Conservation (phyloP, 345 rosid species). For the Gossypium sturtianum region DNA sequence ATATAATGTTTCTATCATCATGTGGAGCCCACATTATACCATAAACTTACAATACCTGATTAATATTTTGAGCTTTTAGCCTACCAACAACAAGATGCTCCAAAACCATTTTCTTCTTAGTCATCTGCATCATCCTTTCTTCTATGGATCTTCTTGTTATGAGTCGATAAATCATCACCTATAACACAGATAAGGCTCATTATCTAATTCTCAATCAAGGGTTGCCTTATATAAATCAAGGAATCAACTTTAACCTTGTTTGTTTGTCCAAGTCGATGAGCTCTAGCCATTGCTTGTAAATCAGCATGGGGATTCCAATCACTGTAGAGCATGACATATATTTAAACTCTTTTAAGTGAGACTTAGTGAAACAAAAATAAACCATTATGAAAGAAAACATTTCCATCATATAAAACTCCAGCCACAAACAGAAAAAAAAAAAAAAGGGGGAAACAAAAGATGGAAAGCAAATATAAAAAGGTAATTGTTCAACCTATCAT, state of each 20-base stretch:
- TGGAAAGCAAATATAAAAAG: conserved; percentile 13
- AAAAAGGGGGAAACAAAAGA: background rate
- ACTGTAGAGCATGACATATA: conserved; percentile 39
- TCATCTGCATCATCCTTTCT: conserved; percentile 90
- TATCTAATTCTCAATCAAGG: background rate
- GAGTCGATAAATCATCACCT: conserved; percentile 98
- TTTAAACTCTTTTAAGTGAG: background rate
- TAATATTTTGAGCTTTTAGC: conserved; percentile 91
- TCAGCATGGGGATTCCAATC: conserved; percentile 99
- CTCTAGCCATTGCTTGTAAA: conserved; percentile 99
- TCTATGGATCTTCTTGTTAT: conserved; percentile 88
- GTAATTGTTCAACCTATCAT: conserved; percentile 66
- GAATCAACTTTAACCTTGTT: conserved; percentile 59
- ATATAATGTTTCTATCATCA: background rate
- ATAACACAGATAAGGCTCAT: conserved; percentile 21
- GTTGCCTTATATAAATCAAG: background rate
- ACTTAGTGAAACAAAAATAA: background rate
- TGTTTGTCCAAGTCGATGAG: conserved; percentile 98
- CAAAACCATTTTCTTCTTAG: conserved; percentile 41
- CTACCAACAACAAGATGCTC: conserved; percentile 99
- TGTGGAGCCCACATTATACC: background rate
- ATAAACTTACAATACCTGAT: conserved; percentile 56
- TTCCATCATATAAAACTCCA: background rate
- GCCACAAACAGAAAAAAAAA: background rate
- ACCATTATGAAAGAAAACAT: background rate